Base-by-base conservation (phyloP, 345 rosid species). In the Murraya koenigii region DNA sequence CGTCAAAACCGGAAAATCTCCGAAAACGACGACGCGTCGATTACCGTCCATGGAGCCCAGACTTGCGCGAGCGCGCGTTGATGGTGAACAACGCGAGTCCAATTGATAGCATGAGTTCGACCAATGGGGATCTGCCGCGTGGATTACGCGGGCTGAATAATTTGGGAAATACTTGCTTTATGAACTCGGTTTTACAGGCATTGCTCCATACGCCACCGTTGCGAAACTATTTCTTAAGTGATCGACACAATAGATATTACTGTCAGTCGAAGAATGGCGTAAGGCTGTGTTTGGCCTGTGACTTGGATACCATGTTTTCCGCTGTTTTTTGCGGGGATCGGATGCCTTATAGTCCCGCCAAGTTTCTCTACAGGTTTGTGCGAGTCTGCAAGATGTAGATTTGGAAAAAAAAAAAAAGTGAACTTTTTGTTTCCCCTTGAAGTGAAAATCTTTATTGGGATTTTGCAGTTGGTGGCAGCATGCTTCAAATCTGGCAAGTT, bases 181-280 rank as follows among this genome's bases (percentile, higher is more conserved):
- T 90, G 93, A 90, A 86, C 71, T 90, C 91, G n/a, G 88, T 90
- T n/a, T 79, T 90, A 49, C 91, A 90, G 80, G 91, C 90, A 55
- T 81, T 88, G 80, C 85, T 90, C 8, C 93, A 86, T 69, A 85
- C 91, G 32, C 90, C 91, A 72, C 93, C 90, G 6, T 72, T 90
- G 68, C 38, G 90, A 60, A 85, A 85, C 71, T 90, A 90, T 75
- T 90, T 90, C 74, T 75, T 88, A 44, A 88, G 93, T 73, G 91
- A 88, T 77, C 77, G 82, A 68, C 93, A 86, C 69, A 86, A 86
- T 52, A 76, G 88, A 49, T 83, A 85, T 65, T 83, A 78, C 58
- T 90, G 91, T 36, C 88, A 82, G 79, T 81, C 80, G 33, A 75
- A 80, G 80, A 80, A 82, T 65, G 66, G 38, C 71, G 81, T 62